Evolutionary conservation across 495 filamentous ascomycete genomes (phyloP), one percentile per base, ranked within the genome.

Genomic region (Clohesyomyces aquaticus): DNA sequence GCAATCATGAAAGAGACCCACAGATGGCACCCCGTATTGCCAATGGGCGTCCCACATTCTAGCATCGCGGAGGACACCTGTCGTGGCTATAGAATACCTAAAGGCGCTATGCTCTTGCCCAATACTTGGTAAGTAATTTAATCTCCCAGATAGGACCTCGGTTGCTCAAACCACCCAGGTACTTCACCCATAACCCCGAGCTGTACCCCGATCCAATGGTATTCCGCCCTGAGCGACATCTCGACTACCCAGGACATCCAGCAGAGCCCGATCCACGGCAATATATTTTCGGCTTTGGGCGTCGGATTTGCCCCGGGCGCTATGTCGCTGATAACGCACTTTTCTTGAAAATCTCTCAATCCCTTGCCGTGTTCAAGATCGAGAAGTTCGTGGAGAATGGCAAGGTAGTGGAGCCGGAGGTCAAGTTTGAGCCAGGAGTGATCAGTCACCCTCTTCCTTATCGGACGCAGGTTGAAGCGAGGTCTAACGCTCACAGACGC

Each of bases 11-110:
- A 80, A 53, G 81, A 83, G 50, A 60, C 68, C 0, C 64, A 77
- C 1, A 77, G 80, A 3, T 83, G 80, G 80, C 75, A 77, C 28
- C 78, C 79, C 0, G 73, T 80, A 0, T 66, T 57, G 0, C 76
- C 83, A 0, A 75, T 78, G 63, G 75, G 71, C 0, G 74, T 89
- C 29, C 82, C 87, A 0, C 87, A 90, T 61, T 73, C 74, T 4
- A 77, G 79, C 1, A 70, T 72, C 14, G 71, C 79, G 11, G 85
- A 87, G 60, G 82, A 87, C 55, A 69, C 65, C 1, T 77, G 67
- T 23, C 59, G 66, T 0, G 75, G 72, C 0, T 79, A 79, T 41
- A 52, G 58, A n/a, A 79, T 83, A 14, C 81, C 81, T 0, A 81
- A 82, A 55, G 79, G 76, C 0, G 69, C 79, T 0, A 16, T 76